These are phyloP conservation scores for Suhomyces anneliseae DNA, from an alignment of 1,139 yeast genomes.

Conservation along the genomic window DNA sequence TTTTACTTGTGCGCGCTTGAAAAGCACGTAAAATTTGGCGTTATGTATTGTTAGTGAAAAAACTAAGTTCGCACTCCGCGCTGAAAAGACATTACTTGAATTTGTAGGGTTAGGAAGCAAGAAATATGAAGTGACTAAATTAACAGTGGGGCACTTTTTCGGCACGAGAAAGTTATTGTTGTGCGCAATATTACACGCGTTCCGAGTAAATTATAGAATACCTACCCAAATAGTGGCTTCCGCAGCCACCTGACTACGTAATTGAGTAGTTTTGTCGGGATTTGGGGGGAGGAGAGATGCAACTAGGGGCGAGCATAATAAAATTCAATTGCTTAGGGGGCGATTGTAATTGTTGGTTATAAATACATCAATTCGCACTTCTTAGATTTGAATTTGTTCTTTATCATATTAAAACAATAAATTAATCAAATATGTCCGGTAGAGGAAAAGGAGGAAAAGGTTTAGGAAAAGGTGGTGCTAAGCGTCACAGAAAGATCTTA, in stretches of 20 bases:
- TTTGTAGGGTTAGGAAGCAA: not conserved
- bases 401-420: slow-evolving; percentile 18
- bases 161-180: not conserved
- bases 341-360: slow-evolving; percentile 2
- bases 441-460: slow-evolving; percentile 99
- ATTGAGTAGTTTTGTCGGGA: slow-evolving; percentile 1
- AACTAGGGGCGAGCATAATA: not conserved
- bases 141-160: not conserved
- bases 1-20: not conserved
- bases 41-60: not conserved
- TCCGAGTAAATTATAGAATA: slow-evolving; percentile 3
- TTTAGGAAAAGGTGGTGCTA: slow-evolving; percentile 99
- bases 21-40: not conserved
- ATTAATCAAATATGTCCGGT: slow-evolving; percentile 75
- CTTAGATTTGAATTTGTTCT: slow-evolving; percentile 3
- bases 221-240: slow-evolving; percentile 1
- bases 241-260: slow-evolving; percentile 2
- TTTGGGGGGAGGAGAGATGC: not conserved
- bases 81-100: not conserved
- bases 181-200: slow-evolving; percentile 1
- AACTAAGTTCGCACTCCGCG: not conserved
- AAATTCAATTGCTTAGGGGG: slow-evolving; percentile 1
- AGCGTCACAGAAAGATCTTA: slow-evolving; percentile 99
- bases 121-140: not conserved
- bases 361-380: slow-evolving; percentile 9